These are phyloP conservation scores for Rhodotorula graminis DNA, from an alignment of 768 basidiomycete species.

Conservation along the genomic window DNA sequence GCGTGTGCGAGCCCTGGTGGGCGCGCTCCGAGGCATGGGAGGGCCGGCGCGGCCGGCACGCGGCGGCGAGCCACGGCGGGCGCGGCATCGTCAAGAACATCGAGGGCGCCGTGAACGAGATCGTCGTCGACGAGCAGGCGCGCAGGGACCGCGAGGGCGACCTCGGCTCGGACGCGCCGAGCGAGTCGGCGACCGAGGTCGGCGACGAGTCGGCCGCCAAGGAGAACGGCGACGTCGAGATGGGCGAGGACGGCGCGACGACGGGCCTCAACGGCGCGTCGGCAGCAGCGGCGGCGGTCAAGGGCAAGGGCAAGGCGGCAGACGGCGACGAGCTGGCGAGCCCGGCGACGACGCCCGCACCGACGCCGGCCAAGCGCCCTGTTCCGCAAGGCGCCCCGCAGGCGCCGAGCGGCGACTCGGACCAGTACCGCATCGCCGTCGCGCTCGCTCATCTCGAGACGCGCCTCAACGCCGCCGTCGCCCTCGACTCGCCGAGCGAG, in stretches of 20 bases:
- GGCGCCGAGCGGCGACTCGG: neutral
- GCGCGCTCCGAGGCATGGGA: conserved; percentile 77
- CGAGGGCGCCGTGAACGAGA: conserved; percentile 43
- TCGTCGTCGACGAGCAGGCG: conserved; percentile 30
- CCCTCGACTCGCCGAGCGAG: conserved; percentile 76
- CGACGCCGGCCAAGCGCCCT: conserved; percentile 56
- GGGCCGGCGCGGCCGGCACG: conserved; percentile 49
- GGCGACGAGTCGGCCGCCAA: conserved; percentile 33
- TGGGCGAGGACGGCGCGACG: neutral
- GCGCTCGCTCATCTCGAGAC: conserved; percentile 86
- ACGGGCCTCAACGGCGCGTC: neutral
- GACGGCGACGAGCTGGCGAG: neutral
- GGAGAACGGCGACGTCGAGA: conserved; percentile 9
- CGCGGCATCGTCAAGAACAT: conserved; percentile 27
- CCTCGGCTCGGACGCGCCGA: neutral
- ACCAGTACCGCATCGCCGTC: conserved; percentile 53
- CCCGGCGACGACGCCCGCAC: conserved; percentile 5
- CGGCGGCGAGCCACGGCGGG: conserved; percentile 13
- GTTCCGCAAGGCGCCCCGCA: conserved; percentile 6
- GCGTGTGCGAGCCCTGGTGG: conserved; percentile 79
- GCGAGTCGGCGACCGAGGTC: conserved; percentile 13
- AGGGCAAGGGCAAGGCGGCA: conserved; percentile 5
- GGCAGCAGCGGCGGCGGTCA: neutral
- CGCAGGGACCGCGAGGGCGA: neutral
- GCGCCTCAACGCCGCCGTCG: conserved; percentile 64